Evolutionary conservation across 768 basidiomycete species (phyloP).

Genomic region (Nevesoporus exiguus): DNA sequence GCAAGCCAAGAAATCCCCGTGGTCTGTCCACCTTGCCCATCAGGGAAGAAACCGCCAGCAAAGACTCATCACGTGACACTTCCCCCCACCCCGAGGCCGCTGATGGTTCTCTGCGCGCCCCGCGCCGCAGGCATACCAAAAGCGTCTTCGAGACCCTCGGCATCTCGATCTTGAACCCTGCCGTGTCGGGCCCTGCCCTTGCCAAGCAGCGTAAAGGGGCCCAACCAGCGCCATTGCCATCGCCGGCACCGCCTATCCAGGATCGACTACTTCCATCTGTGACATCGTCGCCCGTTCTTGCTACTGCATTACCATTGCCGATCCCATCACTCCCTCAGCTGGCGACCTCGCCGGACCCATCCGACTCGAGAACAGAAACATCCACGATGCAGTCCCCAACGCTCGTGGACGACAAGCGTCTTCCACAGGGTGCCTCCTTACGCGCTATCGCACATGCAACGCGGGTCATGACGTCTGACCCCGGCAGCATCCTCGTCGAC

Average conservation of each 20-base stretch:
- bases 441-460: slow-evolving; percentile 80
- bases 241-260: slow-evolving; percentile 8
- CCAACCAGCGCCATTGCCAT: slow-evolving; percentile 28
- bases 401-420: slow-evolving; percentile 28
- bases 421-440: slow-evolving; percentile 60
- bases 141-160: slow-evolving; percentile 74
- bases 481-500: slow-evolving; percentile 70
- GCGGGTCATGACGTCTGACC: slow-evolving; percentile 81
- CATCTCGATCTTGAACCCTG: slow-evolving; percentile 61
- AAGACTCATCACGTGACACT: slow-evolving; percentile 19
- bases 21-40: slow-evolving; percentile 15
- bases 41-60: slow-evolving; percentile 24
- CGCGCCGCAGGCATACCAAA: slow-evolving; percentile 45
- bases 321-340: slow-evolving; percentile 28
- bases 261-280: slow-evolving; percentile 11
- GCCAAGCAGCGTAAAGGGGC: slow-evolving; percentile 21
- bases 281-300: slow-evolving; percentile 19
- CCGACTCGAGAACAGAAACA: slow-evolving; percentile 25
- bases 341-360: slow-evolving; percentile 19
- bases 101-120: slow-evolving; percentile 11
- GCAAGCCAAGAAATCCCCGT: slow-evolving; percentile 35
- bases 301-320: slow-evolving; percentile 16
- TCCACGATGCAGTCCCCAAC: slow-evolving; percentile 28
- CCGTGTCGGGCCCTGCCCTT: slow-evolving; percentile 27
- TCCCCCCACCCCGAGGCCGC: slow-evolving; percentile 19